Evolutionary conservation across 2,329 filamentous ascomycete species (phyloP), one percentile per base, ranked within the genome.

Genomic region (Ophiocordyceps polyrhachis-furcata): DNA sequence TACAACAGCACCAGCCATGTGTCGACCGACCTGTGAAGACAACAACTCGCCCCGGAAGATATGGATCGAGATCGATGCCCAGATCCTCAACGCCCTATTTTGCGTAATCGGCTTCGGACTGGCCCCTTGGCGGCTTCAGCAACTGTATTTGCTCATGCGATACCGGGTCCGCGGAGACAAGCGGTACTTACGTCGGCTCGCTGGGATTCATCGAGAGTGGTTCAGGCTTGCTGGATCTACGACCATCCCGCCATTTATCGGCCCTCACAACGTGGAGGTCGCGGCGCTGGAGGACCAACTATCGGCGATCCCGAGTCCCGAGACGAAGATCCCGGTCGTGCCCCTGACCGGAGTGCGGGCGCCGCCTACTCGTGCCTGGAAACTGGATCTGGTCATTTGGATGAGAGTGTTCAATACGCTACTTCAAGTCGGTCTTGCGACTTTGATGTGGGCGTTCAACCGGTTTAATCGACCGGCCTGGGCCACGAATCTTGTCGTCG

Each of bases 51-150:
- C 83, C 2, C 75, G 85, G n/a, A 70, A 81, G 19, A 79, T 79
- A 48, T 93, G 87, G 86, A 76, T 94, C 51, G 86, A 94, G 61
- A 80, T 76, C 53, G 82, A 87, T 58, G 83, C 81, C 1, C 86
- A 93, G 57, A 81, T 93, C 47, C 52, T 63, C 5, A 93, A 87
- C 55, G 81, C 73, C 0, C 72, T 93, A 1, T 93, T 93, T 69
- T 91, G 84, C 60, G 79, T 93, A 7, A 89, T 85, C 1, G 85
- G 80, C 1, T 89, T 93, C 51, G 86, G 86, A 0, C 69, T 91
- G 13, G 79, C 83, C 1, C 86, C 86, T 0, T 93, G 85, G 86
- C 74, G 86, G 29, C 82, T 88, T 52, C 71, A 86, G 29, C 86
- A 93, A 57, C 62, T 86, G 11, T 91, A 80, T 58, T 86, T 76